Evolutionary conservation across 176 grass and related monocot genomes (phyloP), one percentile per base, ranked within the genome.

Genomic region (Aechmea fasciata): DNA sequence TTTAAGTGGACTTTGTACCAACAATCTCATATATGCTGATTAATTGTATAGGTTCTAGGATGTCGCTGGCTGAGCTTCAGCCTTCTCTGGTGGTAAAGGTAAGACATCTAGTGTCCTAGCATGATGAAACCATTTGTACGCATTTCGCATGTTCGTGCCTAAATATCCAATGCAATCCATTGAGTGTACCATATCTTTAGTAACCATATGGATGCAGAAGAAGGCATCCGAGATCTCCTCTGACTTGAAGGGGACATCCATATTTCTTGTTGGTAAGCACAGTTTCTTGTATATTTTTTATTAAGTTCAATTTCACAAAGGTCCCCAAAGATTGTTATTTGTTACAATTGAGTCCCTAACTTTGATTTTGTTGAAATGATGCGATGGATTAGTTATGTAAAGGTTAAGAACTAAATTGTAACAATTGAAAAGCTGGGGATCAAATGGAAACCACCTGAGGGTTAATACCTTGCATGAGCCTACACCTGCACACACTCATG

Each of bases 241-340:
- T 72, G 74, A 74, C 29, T 64, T 86, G 19, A 86, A 59, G 65
- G 78, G 78, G 65, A 81, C 83, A 64, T 81, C 83, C 71, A 69
- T 86, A 48, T 81, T 81, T 86, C 78, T 86, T 74, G 83, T 86
- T 59, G 83, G 83, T 80, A 81, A 25, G 78, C 61, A 18, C 33
- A 24, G 47, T 73, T 67, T 63, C 17, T 68, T 33, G 9, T 12
- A 47, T 69, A 47, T 69, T 17, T 19, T 7, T 17, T 59, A 19
- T 59, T 59, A 2, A 2, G 15, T 61, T 61, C 2, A 10, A 15
- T 61, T 61, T 55, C 10, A 61, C 14, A 57, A 7, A 26, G 25
- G 25, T 26, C 25, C 2, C 2, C 25, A 26, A 26, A 26, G 33
- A 15, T 7, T 22, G 33, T 26, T 26, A 26, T 48, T 20, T 13